A percentile compares a stretch with the other conserved stretches of the same genome.
These are phyloP conservation scores for Botrytis deweyae DNA, from an alignment of 2,329 filamentous ascomycete species.

Conservation along the genomic window DNA sequence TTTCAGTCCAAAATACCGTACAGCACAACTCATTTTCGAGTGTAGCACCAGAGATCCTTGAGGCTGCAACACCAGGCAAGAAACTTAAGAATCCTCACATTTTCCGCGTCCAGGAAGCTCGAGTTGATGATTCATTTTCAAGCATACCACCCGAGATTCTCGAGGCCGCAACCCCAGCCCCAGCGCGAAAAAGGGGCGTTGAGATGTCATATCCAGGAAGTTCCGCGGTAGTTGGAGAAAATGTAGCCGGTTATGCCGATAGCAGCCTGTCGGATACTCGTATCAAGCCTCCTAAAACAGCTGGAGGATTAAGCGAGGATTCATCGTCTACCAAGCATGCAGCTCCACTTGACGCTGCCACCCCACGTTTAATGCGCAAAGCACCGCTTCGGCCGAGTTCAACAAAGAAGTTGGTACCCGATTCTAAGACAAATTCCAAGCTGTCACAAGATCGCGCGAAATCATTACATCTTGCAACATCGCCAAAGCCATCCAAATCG, in stretches of 20 bases:
- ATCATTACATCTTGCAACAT: conserved; percentile 24
- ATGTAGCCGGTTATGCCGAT: background rate
- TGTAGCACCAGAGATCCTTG: conserved; percentile 30
- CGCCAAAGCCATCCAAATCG: conserved; percentile 38
- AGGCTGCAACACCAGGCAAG: conserved; percentile 29
- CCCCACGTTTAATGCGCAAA: conserved; percentile 26
- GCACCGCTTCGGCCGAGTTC: conserved; percentile 19
- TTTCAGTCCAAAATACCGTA: conserved; percentile 24
- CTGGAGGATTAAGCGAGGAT: conserved; percentile 28
- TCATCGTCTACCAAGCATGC: conserved; percentile 32
- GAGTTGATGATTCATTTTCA: conserved; percentile 33
- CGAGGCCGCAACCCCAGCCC: conserved; percentile 33
- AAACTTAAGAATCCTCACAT: conserved; percentile 25
- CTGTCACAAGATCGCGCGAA: conserved; percentile 7
- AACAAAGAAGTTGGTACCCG: background rate
- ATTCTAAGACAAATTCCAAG: background rate
- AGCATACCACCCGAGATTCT: conserved; percentile 33
- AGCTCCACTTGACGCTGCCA: conserved; percentile 25
- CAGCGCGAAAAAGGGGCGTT: conserved; percentile 4
- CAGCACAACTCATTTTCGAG: conserved; percentile 35
- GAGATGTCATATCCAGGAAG: background rate
- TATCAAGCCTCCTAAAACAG: conserved; percentile 18
- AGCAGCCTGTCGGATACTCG: background rate
- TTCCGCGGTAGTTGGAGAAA: background rate
- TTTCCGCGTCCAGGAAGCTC: conserved; percentile 26